A percentile compares a stretch with the other conserved stretches of the same genome.
These are phyloP conservation scores for Globisporangium sylvaticum DNA, from an alignment of 352 stramenopile species.

Conservation along the genomic window DNA sequence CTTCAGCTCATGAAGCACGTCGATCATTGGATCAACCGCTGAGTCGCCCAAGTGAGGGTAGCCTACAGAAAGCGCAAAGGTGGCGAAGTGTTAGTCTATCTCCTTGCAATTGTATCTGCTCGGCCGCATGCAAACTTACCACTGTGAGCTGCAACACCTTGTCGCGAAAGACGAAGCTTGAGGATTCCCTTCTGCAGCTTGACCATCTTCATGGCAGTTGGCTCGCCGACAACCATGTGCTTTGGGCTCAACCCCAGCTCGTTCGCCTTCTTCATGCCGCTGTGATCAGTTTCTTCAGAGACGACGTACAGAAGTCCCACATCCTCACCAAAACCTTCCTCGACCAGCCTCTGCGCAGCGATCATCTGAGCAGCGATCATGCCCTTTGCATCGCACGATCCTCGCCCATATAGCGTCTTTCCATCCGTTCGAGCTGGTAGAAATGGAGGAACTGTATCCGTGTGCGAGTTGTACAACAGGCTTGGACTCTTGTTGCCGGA, in stretches of 20 bases:
- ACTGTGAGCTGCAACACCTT: conserved; percentile 77
- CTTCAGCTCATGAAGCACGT: conserved; percentile 82
- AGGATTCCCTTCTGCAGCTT: conserved; percentile 86
- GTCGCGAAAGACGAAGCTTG: conserved; percentile 72
- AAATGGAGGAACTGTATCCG: conserved; percentile 79
- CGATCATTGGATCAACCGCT: conserved; percentile 80
- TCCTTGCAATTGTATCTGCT: neutral
- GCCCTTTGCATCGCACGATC: conserved; percentile 82
- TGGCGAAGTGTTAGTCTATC: neutral
- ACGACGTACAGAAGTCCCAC: conserved; percentile 82
- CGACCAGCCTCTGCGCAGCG: conserved; percentile 61
- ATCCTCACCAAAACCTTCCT: conserved; percentile 51
- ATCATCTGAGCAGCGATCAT: conserved; percentile 82
- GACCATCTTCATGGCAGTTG: conserved; percentile 77
- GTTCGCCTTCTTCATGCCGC: conserved; percentile 87
- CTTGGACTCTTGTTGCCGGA: conserved; percentile 46
- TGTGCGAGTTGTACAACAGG: conserved; percentile 86
- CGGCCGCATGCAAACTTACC: conserved; percentile 22
- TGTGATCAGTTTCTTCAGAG: conserved; percentile 87
- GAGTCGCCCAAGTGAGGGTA: conserved; percentile 84
- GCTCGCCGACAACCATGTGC: conserved; percentile 80
- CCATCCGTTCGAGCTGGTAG: conserved; percentile 60
- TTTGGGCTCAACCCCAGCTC: conserved; percentile 62
- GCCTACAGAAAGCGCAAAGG: conserved; percentile 16
- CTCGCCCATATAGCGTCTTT: conserved; percentile 69